Base-by-base conservation (phyloP, 108 stramenopile species). In the Stephanodiscus triporus region DNA sequence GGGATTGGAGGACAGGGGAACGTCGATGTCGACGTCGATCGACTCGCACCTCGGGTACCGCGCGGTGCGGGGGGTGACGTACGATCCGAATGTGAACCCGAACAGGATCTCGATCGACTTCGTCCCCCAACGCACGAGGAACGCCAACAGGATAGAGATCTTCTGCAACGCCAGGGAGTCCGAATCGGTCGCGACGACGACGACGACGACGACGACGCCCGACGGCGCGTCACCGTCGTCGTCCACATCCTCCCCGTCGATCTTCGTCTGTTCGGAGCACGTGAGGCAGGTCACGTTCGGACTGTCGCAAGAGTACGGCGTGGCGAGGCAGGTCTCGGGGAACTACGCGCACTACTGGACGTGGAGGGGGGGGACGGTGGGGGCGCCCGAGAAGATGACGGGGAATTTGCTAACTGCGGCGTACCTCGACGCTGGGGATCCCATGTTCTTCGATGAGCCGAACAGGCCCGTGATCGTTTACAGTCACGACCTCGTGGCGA, bases 101-200 rank as follows among this genome's bases (percentile, higher is more conserved):
- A 93, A 93, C 70, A 74, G 92, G 36, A 63, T 93, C 30, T 88
- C 87, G 2, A 91, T 91, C 59, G 88, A 84, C 20, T 93, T 93
- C 81, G 77, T 86, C n/a, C 85, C 82, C 6, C 83, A 93, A 63
- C 76, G 80, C 47, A 93, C 92, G 47, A 72, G 72, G 24, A 93
- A 93, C 82, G 92, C 92, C 10, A 89, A 93, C 68, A 85, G 92
- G n/a, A 88, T 93, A 55, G 92, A 93, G 78, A 50, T 93, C 13
- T 93, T 93, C 70, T 89, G 84, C 64, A 93, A 93, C 72, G 92
- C 83, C 13, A 79, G 92, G 2, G 92, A 91, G 54, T 86, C 88
- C 2, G 89, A 93, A 67, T 58, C 69, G 51, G 71, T 77, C 65
- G 10, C 57, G 29, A 17, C 72, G 13, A 5, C n/a, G 24, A 43